phyloP scores from a whole-genome alignment of 208 protist species.

The Spongospora subterranea region DNA sequence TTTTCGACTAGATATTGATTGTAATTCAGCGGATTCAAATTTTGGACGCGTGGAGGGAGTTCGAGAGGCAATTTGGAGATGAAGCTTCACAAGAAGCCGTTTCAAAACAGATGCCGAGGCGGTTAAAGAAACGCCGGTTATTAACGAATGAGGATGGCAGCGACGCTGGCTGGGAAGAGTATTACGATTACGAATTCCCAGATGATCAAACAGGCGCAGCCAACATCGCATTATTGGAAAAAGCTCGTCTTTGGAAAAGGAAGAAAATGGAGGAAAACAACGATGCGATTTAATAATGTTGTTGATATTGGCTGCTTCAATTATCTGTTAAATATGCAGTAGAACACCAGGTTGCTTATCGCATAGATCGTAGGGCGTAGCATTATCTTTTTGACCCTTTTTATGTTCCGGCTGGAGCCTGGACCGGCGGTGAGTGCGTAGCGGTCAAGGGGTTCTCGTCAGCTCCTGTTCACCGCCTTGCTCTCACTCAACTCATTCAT shows the following conservation, averaged over 20 bases:
- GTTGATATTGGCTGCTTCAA: neutral
- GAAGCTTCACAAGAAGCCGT: slow-evolving; percentile 30
- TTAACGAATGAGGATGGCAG: slow-evolving; percentile 73
- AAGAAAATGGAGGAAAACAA: slow-evolving; percentile 9
- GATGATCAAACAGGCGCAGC: slow-evolving; percentile 54
- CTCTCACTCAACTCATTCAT: no score
- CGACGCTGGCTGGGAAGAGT: slow-evolving; percentile 76
- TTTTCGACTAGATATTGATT: slow-evolving; percentile 3
- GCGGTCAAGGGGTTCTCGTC: no score
- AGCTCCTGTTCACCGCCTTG: no score
- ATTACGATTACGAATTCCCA: slow-evolving; percentile 75
- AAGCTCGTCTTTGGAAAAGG: slow-evolving; percentile 56
- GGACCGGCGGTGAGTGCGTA: no score
- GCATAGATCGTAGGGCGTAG: no score
- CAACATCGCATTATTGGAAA: slow-evolving; percentile 58
- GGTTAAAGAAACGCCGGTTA: slow-evolving; percentile 75
- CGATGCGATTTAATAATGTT: neutral
- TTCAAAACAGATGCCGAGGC: slow-evolving; percentile 69
- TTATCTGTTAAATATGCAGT: no score
- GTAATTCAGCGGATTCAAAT: slow-evolving; percentile 57
- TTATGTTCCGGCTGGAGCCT: no score
- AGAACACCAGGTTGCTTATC: no score
- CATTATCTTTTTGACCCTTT: no score
- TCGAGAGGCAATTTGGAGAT: slow-evolving; percentile 56
- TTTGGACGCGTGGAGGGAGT: slow-evolving; percentile 54